phyloP scores from a whole-genome alignment of 257 asterid species.

The Gentiana macrophylla region DNA sequence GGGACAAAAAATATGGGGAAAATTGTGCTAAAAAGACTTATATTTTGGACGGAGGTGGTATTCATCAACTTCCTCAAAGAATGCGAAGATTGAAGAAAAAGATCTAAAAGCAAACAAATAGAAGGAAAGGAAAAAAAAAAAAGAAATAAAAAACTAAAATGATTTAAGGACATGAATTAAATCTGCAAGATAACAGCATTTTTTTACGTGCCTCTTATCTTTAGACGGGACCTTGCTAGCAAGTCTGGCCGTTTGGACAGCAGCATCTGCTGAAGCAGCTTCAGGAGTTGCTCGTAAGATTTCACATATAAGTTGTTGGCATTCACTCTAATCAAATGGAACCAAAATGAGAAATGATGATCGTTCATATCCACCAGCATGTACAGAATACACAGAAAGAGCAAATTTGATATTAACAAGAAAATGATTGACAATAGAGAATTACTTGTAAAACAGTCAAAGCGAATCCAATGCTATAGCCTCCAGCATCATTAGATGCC shows the following conservation, averaged over 20 bases:
- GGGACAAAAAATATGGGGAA: no score
- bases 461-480: slow-evolving; percentile 85
- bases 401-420: slow-evolving; percentile 4
- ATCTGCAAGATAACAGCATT: slow-evolving; percentile 3
- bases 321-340: slow-evolving; percentile 66
- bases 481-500: slow-evolving; percentile 79
- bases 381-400: slow-evolving; percentile 3
- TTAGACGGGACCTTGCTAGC: slow-evolving; percentile 83
- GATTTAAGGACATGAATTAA: no score
- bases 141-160: no score
- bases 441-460: slow-evolving; percentile 86
- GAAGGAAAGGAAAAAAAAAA: no score
- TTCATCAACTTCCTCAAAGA: no score
- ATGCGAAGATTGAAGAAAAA: no score
- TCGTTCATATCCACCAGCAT: neutral
- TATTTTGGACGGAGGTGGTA: no score
- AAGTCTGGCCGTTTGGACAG: slow-evolving; percentile 93
- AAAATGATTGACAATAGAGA: slow-evolving; percentile 14
- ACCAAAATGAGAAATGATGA: slow-evolving; percentile 4
- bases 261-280: slow-evolving; percentile 99
- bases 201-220: slow-evolving; percentile 74
- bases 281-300: slow-evolving; percentile 99
- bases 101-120: no score
- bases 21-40: no score
- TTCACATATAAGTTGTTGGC: slow-evolving; percentile 98